A percentile compares a stretch with the other conserved stretches of the same genome.
phyloP scores from a whole-genome alignment of 495 filamentous ascomycete genomes.

The Tuber calosporum region DNA sequence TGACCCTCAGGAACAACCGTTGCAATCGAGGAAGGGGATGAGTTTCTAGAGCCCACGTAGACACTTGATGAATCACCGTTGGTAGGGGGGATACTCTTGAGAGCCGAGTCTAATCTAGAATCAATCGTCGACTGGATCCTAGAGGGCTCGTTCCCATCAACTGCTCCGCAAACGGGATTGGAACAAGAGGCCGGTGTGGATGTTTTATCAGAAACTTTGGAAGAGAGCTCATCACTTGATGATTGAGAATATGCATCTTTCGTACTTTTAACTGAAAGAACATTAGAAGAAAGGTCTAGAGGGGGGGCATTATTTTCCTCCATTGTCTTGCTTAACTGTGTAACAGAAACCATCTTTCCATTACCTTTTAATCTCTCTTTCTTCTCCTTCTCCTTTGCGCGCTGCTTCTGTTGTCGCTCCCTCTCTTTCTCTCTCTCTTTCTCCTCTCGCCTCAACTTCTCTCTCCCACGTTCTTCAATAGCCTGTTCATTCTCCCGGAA shows the following conservation, averaged over 20 bases:
- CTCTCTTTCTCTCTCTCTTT: slow-evolving; percentile 43
- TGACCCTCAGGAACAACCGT: slow-evolving; percentile 42
- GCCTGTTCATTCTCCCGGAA: slow-evolving; percentile 82
- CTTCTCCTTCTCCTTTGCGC: slow-evolving; percentile 40
- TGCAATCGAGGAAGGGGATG: slow-evolving; percentile 19
- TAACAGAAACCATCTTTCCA: slow-evolving; percentile 21
- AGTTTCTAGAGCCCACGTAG: not conserved
- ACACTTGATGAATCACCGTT: slow-evolving; percentile 16
- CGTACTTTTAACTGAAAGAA: slow-evolving; percentile 40
- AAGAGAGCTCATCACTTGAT: slow-evolving; percentile 40
- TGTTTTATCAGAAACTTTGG: slow-evolving; percentile 36
- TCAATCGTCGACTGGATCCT: not conserved
- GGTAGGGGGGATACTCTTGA: slow-evolving; percentile 21
- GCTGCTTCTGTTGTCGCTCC: slow-evolving; percentile 40
- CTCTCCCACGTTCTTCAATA: slow-evolving; percentile 44
- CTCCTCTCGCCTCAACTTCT: slow-evolving; percentile 44
- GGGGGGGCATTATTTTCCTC: slow-evolving; percentile 25
- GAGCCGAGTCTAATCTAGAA: slow-evolving; percentile 15
- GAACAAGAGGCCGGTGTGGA: slow-evolving; percentile 35
- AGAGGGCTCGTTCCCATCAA: slow-evolving; percentile 22
- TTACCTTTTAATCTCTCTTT: slow-evolving; percentile 29
- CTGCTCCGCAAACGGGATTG: slow-evolving; percentile 31
- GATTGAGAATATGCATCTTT: slow-evolving; percentile 40
- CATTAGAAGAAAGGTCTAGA: slow-evolving; percentile 37
- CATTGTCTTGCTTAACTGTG: slow-evolving; percentile 9